Conservation (phyloP, 225 moss, liverwort and hornwort genomes). For the Neckera pumila region DNA sequence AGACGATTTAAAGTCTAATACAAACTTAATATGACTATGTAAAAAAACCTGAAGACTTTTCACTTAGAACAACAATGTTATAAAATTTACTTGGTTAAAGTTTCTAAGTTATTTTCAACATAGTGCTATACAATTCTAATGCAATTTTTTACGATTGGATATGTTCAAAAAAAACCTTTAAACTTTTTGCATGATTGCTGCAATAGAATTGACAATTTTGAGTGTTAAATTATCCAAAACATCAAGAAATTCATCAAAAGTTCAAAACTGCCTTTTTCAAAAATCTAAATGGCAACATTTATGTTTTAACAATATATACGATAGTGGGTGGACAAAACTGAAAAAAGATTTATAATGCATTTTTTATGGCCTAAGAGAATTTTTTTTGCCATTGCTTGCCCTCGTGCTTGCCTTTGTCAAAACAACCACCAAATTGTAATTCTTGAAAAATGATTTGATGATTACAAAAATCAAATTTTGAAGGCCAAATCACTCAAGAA, state of each 20-base stretch:
- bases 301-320: not conserved
- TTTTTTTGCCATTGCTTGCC: not conserved
- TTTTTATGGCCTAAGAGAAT: not conserved
- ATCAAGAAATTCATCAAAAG: not conserved
- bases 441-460: not conserved
- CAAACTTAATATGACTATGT: not conserved
- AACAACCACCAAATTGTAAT: not conserved
- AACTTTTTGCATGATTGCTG: not conserved
- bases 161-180: not conserved
- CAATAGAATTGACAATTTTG: not conserved
- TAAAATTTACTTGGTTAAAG: not conserved
- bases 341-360: not conserved
- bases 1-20: not conserved
- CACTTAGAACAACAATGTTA: not conserved
- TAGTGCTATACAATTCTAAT: not conserved
- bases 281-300: not conserved
- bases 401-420: no score
- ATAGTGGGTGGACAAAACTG: not conserved
- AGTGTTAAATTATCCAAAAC: not conserved
- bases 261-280: not conserved
- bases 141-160: accelerated
- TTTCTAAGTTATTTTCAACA: not conserved
- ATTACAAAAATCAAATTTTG: not conserved
- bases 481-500: not conserved
- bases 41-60: not conserved